A percentile compares a stretch with the other conserved stretches of the same genome.
These are phyloP conservation scores for Eustoma russellianum DNA, from an alignment of 257 asterid genomes.

Conservation along the genomic window DNA sequence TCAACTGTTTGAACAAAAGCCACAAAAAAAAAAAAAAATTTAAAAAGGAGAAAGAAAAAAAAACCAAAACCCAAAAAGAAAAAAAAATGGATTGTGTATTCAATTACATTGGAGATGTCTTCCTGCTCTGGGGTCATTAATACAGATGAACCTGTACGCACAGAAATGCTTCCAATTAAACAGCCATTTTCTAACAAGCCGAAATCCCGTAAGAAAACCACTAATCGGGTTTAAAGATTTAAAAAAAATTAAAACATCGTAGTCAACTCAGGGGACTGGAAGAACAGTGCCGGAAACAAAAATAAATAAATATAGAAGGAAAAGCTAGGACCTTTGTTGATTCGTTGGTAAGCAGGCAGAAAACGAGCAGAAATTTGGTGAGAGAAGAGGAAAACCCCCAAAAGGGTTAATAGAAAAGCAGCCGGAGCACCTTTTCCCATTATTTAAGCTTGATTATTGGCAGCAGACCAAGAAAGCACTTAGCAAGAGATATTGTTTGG, in stretches of 20 bases:
- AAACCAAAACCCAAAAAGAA: background rate
- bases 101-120: slow-evolving; percentile 35
- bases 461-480: background rate
- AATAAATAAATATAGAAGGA: background rate
- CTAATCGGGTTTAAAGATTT: too few relatives aligned
- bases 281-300: too few relatives aligned
- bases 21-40: background rate
- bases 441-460: too few relatives aligned
- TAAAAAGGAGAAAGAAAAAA: background rate
- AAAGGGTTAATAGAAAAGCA: background rate
- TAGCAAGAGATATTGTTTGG: background rate
- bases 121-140: slow-evolving; percentile 10
- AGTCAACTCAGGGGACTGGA: too few relatives aligned
- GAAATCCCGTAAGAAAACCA: background rate
- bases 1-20: slow-evolving; percentile 20
- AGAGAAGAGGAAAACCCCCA: too few relatives aligned
- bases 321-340: background rate
- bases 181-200: background rate
- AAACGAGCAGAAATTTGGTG: background rate
- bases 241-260: too few relatives aligned
- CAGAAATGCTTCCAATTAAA: background rate
- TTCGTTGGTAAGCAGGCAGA: background rate
- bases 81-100: background rate
- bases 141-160: slow-evolving; percentile 11
- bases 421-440: too few relatives aligned